A percentile compares a stretch with the other conserved stretches of the same genome.
Evolutionary conservation across 2,329 filamentous ascomycete species (phyloP).

Genomic region (Microsporum ferrugineum): DNA sequence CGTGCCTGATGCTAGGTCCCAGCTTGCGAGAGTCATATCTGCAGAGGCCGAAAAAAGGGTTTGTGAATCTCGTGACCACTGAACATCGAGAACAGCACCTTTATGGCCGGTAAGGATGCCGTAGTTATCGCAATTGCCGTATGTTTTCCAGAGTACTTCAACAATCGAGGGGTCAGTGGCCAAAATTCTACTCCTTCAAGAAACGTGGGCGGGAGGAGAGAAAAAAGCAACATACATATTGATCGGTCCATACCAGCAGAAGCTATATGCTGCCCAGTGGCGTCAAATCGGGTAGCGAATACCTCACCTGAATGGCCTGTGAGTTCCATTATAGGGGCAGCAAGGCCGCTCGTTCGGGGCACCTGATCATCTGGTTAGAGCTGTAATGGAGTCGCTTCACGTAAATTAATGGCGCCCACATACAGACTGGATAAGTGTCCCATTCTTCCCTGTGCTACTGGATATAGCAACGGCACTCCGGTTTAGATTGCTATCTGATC

Average conservation of each 20-base stretch:
- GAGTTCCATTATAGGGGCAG: constrained; percentile 89
- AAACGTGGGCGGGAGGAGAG: neutral
- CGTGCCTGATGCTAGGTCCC: constrained; percentile 85
- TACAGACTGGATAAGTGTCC: constrained; percentile 56
- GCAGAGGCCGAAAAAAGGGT: constrained; percentile 87
- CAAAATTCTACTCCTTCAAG: neutral
- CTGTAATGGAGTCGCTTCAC: neutral
- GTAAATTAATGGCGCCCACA: constrained; percentile 24
- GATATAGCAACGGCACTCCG: constrained; percentile 46
- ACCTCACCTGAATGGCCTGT: constrained; percentile 64
- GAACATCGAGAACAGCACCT: constrained; percentile 79
- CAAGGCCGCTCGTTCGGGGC: constrained; percentile 66
- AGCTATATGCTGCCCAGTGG: constrained; percentile 75
- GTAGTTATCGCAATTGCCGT: constrained; percentile 90
- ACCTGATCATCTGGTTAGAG: constrained; percentile 41
- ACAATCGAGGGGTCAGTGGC: neutral
- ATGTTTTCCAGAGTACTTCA: constrained; percentile 82
- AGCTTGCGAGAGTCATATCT: constrained; percentile 85
- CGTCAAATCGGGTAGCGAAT: constrained; percentile 82
- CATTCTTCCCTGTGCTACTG: constrained; percentile 47
- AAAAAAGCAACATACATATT: constrained; percentile 52
- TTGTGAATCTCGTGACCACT: constrained; percentile 92
- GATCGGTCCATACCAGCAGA: constrained; percentile 92
- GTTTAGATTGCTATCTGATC: constrained; percentile 48
- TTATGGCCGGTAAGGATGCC: constrained; percentile 79